Evolutionary conservation across 306 rosid species (phyloP).

Genomic region (Purshia tridentata): DNA sequence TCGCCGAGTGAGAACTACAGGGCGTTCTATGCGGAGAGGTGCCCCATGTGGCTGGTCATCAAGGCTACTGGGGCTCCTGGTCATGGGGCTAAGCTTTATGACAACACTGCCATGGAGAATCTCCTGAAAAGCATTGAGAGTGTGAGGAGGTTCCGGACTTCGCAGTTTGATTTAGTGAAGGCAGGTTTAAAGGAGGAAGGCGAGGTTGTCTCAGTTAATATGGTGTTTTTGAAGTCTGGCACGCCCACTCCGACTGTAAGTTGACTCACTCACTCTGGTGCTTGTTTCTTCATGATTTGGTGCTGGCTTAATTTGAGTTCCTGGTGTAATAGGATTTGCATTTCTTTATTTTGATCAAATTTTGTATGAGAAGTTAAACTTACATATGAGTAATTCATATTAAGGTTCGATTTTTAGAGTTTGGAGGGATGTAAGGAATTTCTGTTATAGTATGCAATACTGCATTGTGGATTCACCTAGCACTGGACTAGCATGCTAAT

Average conservation of each 20-base stretch:
- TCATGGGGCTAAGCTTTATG: constrained; percentile 93
- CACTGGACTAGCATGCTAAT: background rate
- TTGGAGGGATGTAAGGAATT: background rate
- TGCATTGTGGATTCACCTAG: background rate
- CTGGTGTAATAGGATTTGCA: background rate
- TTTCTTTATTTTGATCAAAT: background rate
- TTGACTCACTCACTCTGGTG: constrained; percentile 9
- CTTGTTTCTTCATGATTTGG: constrained; percentile 8
- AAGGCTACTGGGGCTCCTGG: constrained; percentile 89
- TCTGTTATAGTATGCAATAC: background rate
- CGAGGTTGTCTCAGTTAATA: constrained; percentile 77
- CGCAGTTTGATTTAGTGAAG: constrained; percentile 82
- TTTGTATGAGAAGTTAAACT: background rate
- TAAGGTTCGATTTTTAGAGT: background rate
- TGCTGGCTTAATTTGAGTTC: background rate
- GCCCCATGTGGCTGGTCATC: constrained; percentile 83
- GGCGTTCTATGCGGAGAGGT: constrained; percentile 75
- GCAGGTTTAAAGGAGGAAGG: constrained; percentile 80
- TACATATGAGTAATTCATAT: background rate
- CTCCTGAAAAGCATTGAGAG: constrained; percentile 79
- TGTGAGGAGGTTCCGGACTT: constrained; percentile 71
- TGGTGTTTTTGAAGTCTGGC: constrained; percentile 86
- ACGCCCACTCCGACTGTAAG: constrained; percentile 88
- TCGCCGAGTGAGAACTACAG: constrained; percentile 63
- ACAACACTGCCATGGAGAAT: constrained; percentile 91